Evolutionary conservation across 2,329 filamentous ascomycete genomes (phyloP), one percentile per base, ranked within the genome.

Genomic region (Penicillium paneum): DNA sequence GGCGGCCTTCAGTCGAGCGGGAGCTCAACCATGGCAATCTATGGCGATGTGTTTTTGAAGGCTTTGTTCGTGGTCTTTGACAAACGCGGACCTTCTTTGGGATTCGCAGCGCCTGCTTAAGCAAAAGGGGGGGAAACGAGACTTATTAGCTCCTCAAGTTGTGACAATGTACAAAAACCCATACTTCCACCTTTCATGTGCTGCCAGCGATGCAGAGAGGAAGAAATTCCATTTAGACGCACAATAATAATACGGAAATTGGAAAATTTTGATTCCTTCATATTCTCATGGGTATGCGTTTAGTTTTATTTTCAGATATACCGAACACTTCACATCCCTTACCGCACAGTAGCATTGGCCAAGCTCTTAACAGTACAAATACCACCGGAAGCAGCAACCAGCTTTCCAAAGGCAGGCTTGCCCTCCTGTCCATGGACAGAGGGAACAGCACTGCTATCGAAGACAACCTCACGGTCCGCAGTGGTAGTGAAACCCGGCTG

Each of bases 401-500:
- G 78, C 69, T 79, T 81, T 35, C 81, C 83, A 31, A 85, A 67
- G 35, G 77, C 77, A 39, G 76, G 78, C 72, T 81, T 81, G 63
- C 77, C 71, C 63, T 81, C 79, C 45, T 81, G 89, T 58, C 86
- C 83, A 67, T 87, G 86, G 55, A 93, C 78, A 74, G 88, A 85
- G 75, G 90, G 87, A 34, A 96, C 90, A 42, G 80, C 85, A 41
- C 77, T 81, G 3, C 89, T 89, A 67, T 97, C 89, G 71, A 97
- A 99, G 0, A 83, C 91, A 34, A 96, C 93, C 75, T 92, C 89
- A 48, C 93, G 80, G 43, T 74, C 76, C 8, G 88, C 87, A 1
- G 88, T 96, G 8, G 93, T 99, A 29, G 90, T 96, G 78, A 97
- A 97, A 0, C 93, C 94, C 1, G 92, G 91, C 81, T 97, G 93